Evolutionary conservation across 495 filamentous ascomycete species (phyloP), one percentile per base, ranked within the genome.

Genomic region (Clohesyomyces aquaticus): DNA sequence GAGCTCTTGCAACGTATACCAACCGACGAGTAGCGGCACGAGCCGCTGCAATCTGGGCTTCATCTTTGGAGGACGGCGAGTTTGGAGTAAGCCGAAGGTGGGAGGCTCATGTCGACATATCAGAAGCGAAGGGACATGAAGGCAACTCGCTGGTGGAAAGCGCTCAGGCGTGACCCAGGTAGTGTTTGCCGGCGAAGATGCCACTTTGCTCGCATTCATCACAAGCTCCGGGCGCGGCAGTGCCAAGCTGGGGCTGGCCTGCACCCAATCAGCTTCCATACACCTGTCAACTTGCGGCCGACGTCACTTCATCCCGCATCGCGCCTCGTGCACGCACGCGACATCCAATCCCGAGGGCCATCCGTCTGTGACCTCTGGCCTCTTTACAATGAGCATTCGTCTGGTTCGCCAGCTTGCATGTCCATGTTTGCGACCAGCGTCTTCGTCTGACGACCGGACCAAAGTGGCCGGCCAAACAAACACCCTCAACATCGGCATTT

Each of bases 11-110:
- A 19, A 18, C 21, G 11, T 4, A 42, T 21, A 62, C 66, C 42
- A 56, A 71, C 68, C 48, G 27, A 67, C 42, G 49, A 65, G 51
- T 46, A 71, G 68, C 68, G 68, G 68, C 68, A 67, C 60, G 46
- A 67, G 68, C 64, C 68, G 68, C 68, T 29, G 60, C 41, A 49
- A 42, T 46, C 38, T 42, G 22, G 45, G 63, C 60, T 58, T 67
- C 68, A 71, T 71, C 25, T 35, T 48, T 25, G 62, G 4, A 19
- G 26, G 18, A 16, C 16, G 21, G 50, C 27, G 28, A 52, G 27
- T 46, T 27, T 27, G 28, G 29, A 56, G 51, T 27, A 54, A 55
- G 28, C 19, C 29, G 43, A 45, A 61, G 49, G 28, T 29, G 22
- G 9, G 51, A 29, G 19, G 25, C 27, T 67, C 65, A 67, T 67